Evolutionary conservation across 306 rosid genomes (phyloP).

Genomic region (Bauhinia variegata): DNA sequence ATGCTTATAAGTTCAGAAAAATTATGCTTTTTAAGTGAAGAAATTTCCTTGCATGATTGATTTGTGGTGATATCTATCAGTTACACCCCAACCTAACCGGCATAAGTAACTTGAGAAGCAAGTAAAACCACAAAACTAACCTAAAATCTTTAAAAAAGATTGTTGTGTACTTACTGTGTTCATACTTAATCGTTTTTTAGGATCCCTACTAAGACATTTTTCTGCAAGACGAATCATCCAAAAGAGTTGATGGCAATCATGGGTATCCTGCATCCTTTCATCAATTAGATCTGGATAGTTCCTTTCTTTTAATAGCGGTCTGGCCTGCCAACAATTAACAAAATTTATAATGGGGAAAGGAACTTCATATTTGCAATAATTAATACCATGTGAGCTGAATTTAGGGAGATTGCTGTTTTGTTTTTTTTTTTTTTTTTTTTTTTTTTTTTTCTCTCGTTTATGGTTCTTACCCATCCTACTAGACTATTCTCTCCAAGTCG

Average conservation of each 20-base stretch:
- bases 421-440: too few relatives aligned
- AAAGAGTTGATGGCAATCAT: slow-evolving; percentile 56
- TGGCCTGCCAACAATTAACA: slow-evolving; percentile 41
- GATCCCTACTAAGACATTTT: slow-evolving; percentile 55
- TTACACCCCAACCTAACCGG: too few relatives aligned
- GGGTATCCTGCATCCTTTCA: slow-evolving; percentile 41
- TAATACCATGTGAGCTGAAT: background rate
- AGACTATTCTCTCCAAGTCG: slow-evolving; percentile 66
- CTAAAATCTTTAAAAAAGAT: background rate
- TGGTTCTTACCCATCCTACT: slow-evolving; percentile 87
- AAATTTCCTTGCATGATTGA: too few relatives aligned
- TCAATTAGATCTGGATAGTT: slow-evolving; percentile 60
- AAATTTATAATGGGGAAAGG: background rate
- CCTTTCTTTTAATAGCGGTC: slow-evolving; percentile 60
- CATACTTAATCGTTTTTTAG: slow-evolving; percentile 52
- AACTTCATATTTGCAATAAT: background rate
- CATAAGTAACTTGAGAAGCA: too few relatives aligned
- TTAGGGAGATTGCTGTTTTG: too few relatives aligned
- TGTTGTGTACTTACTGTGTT: slow-evolving; percentile 28
- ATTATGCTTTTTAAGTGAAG: too few relatives aligned
- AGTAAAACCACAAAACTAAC: too few relatives aligned
- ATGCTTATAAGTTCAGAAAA: too few relatives aligned
- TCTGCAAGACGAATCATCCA: slow-evolving; percentile 58
- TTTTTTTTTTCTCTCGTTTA: too few relatives aligned
- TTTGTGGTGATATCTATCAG: too few relatives aligned